Evolutionary conservation across 1,284 basidiomycete species (phyloP).

Genomic region (Phylloboletellus chloephorus): DNA sequence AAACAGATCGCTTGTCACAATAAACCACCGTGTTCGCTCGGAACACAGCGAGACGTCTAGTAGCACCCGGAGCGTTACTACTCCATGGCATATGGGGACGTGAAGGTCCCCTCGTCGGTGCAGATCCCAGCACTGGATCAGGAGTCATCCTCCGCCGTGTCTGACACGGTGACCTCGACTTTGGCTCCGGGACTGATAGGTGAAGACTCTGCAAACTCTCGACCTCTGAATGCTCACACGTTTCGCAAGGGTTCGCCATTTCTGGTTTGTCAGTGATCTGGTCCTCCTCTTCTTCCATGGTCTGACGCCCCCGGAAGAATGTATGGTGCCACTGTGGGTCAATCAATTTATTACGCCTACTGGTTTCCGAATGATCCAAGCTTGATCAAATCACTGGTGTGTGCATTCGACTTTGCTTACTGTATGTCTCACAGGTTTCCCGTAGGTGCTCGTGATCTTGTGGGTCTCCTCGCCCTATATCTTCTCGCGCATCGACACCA

Average conservation of each 20-base stretch:
- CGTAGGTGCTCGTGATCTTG: conserved; percentile 9
- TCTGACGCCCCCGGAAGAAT: conserved; percentile 4
- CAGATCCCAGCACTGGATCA: no score
- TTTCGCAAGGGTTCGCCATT: conserved; percentile 6
- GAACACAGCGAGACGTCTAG: no score
- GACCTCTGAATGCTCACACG: background rate
- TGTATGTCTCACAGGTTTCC: background rate
- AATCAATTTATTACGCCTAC: conserved; percentile 8
- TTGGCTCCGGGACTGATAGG: conserved; percentile 13
- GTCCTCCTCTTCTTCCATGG: background rate
- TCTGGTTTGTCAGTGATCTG: conserved; percentile 5
- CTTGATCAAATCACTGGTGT: conserved; percentile 7
- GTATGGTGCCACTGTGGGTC: conserved; percentile 14
- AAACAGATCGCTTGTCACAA: no score
- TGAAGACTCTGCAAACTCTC: background rate
- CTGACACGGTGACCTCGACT: background rate
- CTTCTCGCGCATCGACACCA: background rate
- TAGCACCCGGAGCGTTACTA: no score
- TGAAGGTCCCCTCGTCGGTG: no score
- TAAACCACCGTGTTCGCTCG: no score
- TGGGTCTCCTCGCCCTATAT: background rate
- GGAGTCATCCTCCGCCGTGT: background rate
- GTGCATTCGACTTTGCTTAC: background rate
- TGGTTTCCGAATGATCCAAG: conserved; percentile 15
- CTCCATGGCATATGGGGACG: no score